Conservation (phyloP, 2,329 filamentous ascomycete species). For the Fusarium sp. region DNA sequence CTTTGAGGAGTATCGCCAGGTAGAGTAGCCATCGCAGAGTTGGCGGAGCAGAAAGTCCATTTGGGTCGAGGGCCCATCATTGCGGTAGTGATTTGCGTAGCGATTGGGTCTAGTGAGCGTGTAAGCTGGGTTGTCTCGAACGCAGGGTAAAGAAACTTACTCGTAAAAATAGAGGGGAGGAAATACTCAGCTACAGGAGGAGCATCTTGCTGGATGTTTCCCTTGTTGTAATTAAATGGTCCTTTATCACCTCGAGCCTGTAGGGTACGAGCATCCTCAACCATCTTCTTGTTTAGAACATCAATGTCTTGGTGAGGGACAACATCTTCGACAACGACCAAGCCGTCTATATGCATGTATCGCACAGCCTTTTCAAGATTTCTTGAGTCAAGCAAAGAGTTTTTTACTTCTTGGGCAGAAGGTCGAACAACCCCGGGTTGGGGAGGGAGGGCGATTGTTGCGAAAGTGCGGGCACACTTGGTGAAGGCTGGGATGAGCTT, state of each 20-base stretch:
- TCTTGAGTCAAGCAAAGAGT: conserved; percentile 56
- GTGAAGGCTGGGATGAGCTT: conserved; percentile 9
- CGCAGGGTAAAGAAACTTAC: conserved; percentile 51
- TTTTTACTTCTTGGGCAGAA: conserved; percentile 57
- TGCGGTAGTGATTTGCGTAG: conserved; percentile 67
- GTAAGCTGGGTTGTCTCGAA: not conserved
- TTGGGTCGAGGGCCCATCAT: conserved; percentile 67
- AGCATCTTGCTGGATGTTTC: conserved; percentile 73
- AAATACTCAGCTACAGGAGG: conserved; percentile 65
- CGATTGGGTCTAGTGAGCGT: conserved; percentile 62
- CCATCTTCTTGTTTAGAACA: conserved; percentile 69
- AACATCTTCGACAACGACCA: conserved; percentile 68
- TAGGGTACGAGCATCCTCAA: conserved; percentile 66
- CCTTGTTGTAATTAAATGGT: conserved; percentile 73
- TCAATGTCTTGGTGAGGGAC: conserved; percentile 66
- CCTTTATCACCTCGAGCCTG: conserved; percentile 65
- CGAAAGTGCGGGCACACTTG: conserved; percentile 26
- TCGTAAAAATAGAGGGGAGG: conserved; percentile 65
- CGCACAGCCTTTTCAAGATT: conserved; percentile 69
- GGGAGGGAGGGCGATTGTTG: conserved; percentile 7
- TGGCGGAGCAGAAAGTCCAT: conserved; percentile 71
- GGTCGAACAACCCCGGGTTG: conserved; percentile 49
- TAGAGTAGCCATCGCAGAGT: conserved; percentile 67
- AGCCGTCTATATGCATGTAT: conserved; percentile 65
- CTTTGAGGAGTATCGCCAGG: conserved; percentile 56